Conservation (phyloP, 345 rosid genomes). For the Toxicodendron radicans region DNA sequence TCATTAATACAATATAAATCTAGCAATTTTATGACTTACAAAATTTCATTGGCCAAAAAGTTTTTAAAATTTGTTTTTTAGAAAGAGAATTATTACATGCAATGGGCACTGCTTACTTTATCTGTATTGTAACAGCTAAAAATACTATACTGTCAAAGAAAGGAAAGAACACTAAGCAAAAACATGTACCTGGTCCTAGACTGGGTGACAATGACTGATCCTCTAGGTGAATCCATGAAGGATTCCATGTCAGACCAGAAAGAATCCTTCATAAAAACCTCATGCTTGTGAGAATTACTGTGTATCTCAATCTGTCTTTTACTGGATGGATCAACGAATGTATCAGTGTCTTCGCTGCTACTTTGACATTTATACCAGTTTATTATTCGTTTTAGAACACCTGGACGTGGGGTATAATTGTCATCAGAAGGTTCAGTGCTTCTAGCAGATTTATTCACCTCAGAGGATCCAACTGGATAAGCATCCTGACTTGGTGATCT, state of each 20-base stretch:
- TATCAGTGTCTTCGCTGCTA: conserved; percentile 23
- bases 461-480: conserved; percentile 20
- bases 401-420: conserved; percentile 20
- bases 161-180: conserved; percentile 11
- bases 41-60: neutral
- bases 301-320: conserved; percentile 25
- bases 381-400: conserved; percentile 37
- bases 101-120: too few relatives aligned
- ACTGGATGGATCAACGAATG: conserved; percentile 29
- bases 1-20: too few relatives aligned
- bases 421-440: conserved; percentile 22
- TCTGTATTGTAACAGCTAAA: neutral
- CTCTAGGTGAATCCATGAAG: conserved; percentile 54
- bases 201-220: conserved; percentile 44
- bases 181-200: conserved; percentile 65
- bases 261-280: conserved; percentile 39
- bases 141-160: neutral
- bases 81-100: too few relatives aligned
- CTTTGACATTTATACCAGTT: conserved; percentile 41
- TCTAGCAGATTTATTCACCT: conserved; percentile 22
- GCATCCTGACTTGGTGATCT: conserved; percentile 20
- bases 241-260: conserved; percentile 64
- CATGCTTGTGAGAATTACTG: conserved; percentile 27
- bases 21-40: neutral
- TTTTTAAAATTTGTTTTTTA: neutral